phyloP scores from a whole-genome alignment of 345 rosid species.

The Ceriops tagal region DNA sequence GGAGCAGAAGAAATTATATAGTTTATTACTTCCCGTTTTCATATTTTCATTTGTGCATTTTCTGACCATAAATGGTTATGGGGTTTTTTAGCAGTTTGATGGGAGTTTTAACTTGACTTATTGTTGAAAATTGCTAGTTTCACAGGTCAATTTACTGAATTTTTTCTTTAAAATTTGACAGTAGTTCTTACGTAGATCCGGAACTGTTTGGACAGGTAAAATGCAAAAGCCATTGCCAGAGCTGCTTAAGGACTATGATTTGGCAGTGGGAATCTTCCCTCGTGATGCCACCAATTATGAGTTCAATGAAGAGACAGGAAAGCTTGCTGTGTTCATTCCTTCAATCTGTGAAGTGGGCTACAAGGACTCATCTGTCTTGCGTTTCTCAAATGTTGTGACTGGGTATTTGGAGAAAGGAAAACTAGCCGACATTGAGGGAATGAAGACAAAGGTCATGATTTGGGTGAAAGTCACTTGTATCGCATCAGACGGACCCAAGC shows the following conservation, averaged over 20 bases:
- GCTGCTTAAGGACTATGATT: slow-evolving; percentile 69
- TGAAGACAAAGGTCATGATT: slow-evolving; percentile 83
- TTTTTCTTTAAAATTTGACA: background rate
- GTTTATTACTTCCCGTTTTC: too few species aligned
- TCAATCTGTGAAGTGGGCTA: slow-evolving; percentile 82
- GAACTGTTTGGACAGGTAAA: slow-evolving; percentile 51
- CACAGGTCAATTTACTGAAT: background rate
- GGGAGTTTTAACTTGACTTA: too few species aligned
- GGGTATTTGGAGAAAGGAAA: slow-evolving; percentile 82
- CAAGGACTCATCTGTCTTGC: slow-evolving; percentile 76
- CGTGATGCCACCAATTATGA: slow-evolving; percentile 92
- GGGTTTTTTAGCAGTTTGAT: too few species aligned
- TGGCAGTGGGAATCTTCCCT: slow-evolving; percentile 88
- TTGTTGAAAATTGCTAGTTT: too few species aligned
- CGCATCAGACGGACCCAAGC: slow-evolving; percentile 64
- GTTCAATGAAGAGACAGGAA: slow-evolving; percentile 76
- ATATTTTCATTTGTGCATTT: too few species aligned
- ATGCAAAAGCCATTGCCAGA: slow-evolving; percentile 94
- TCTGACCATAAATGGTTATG: too few species aligned
- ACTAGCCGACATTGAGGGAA: slow-evolving; percentile 74
- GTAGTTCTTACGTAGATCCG: background rate
- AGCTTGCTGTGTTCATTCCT: slow-evolving; percentile 77
- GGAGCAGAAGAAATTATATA: too few species aligned
- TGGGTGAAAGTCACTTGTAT: slow-evolving; percentile 85
- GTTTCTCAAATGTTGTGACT: slow-evolving; percentile 61